phyloP scores from a whole-genome alignment of 768 basidiomycete species.

The Tubosaeta brunneosetosa region DNA sequence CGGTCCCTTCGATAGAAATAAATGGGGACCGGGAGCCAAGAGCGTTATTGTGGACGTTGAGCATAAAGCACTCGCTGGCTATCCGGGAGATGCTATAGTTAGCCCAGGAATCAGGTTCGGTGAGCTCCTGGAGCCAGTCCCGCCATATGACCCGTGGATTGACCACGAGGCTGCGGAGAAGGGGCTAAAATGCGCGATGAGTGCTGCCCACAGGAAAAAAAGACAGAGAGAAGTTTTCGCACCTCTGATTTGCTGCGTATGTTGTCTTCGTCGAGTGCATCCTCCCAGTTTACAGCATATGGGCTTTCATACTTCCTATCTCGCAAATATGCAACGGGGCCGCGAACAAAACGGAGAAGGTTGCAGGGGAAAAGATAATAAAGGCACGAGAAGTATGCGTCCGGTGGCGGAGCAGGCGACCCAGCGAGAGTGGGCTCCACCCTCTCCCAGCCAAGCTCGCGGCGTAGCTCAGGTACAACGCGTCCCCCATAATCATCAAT shows the following conservation, averaged over 20 bases:
- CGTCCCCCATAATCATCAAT: slow-evolving; percentile 31
- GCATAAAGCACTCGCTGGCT: slow-evolving; percentile 62
- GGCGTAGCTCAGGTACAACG: slow-evolving; percentile 41
- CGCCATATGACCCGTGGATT: slow-evolving; percentile 70
- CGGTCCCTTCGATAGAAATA: background rate
- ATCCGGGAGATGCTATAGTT: slow-evolving; percentile 59
- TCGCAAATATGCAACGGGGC: slow-evolving; percentile 60
- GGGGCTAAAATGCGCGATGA: slow-evolving; percentile 38
- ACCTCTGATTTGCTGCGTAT: slow-evolving; percentile 75
- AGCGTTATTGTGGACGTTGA: slow-evolving; percentile 55
- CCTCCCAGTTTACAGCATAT: slow-evolving; percentile 67
- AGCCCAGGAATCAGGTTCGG: slow-evolving; percentile 62
- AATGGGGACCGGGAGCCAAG: slow-evolving; percentile 37
- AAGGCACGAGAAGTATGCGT: slow-evolving; percentile 68
- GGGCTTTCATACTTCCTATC: slow-evolving; percentile 49
- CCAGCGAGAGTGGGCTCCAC: slow-evolving; percentile 58
- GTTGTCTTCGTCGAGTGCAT: slow-evolving; percentile 61
- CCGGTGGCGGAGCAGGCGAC: slow-evolving; percentile 53
- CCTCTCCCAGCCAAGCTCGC: slow-evolving; percentile 63
- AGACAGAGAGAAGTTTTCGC: slow-evolving; percentile 13
- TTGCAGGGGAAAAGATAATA: slow-evolving; percentile 94
- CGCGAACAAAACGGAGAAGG: slow-evolving; percentile 70
- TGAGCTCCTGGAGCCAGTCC: slow-evolving; percentile 60
- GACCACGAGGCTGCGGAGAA: slow-evolving; percentile 67
- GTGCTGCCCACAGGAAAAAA: slow-evolving; percentile 1